Evolutionary conservation across 495 filamentous ascomycete genomes (phyloP), one percentile per base, ranked within the genome.

Genomic region (Durotheca rogersii): DNA sequence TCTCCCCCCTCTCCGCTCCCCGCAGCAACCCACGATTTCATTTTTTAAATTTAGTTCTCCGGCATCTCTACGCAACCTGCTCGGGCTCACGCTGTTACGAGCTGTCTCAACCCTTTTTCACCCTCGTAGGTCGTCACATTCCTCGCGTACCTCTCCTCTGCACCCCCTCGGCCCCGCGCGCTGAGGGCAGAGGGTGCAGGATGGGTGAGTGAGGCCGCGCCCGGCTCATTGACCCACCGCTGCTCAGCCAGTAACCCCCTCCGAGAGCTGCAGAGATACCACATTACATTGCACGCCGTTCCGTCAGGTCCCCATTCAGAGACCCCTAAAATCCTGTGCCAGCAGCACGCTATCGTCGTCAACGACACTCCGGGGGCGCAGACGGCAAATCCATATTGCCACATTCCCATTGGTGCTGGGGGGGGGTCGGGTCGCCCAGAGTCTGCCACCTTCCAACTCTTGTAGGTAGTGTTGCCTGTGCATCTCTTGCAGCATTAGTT

Each of bases 401-500:
- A 9, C 9, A 58, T 58, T 58, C 49, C 49, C 36, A 58, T 48
- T 58, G 15, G n/a, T n/a, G n/a, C n/a, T n/a, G n/a, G n/a, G n/a
- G n/a, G 12, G 41, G 10, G 21, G 31, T 25, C 48, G 55, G 55
- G 29, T 58, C 44, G 34, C 50, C 15, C 49, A 34, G 49, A 53
- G 21, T 39, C 41, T 47, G 34, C 27, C 40, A 38, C 17, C 25
- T 43, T 40, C n/a, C n/a, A n/a, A 16, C 15, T 49, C 7, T 7
- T 20, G 20, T 37, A 27, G 23, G 23, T 40, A 47, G 47, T 44
- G 39, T 52, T 49, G 55, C 49, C 55, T 58, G 53, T 58, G 55
- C 55, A 58, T 58, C 48, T 53, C 49, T 43, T 58, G 55, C 55
- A 58, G 55, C 55, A 53, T 37, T 58, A 58, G 49, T 30, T 58